Evolutionary conservation across 1,284 basidiomycete species (phyloP).

Genomic region (Cryptococcus maquisensis): DNA sequence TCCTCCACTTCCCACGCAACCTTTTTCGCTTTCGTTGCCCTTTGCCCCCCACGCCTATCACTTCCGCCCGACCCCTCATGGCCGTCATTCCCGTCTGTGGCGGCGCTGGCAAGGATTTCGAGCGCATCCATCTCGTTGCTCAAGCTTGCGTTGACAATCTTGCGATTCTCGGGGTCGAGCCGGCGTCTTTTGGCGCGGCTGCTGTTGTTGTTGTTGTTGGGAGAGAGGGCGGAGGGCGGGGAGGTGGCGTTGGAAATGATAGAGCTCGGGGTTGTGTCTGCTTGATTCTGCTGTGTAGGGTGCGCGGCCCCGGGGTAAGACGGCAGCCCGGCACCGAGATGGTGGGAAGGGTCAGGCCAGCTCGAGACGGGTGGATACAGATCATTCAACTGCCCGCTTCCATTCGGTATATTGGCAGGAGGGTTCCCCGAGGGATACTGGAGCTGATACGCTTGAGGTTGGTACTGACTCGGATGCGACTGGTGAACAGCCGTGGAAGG

Average conservation of each 20-base stretch:
- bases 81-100: slow-evolving; percentile 33
- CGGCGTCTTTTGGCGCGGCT: slow-evolving; percentile 15
- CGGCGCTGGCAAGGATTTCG: slow-evolving; percentile 47
- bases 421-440: not conserved
- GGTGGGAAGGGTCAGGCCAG: too few relatives aligned
- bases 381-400: not conserved
- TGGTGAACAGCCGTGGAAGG: too few relatives aligned
- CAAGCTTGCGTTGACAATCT: slow-evolving; percentile 47
- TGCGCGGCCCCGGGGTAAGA: not conserved
- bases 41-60: too few relatives aligned
- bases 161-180: slow-evolving; percentile 21
- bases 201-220: slow-evolving; percentile 4
- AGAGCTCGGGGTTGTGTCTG: slow-evolving; percentile 16
- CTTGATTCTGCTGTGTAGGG: not conserved
- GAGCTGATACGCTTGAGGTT: slow-evolving; percentile 1
- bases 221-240: slow-evolving; percentile 22
- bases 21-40: slow-evolving; percentile 4
- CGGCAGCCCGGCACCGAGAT: not conserved
- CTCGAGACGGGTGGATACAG: not conserved
- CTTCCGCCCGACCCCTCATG: not conserved
- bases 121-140: slow-evolving; percentile 50
- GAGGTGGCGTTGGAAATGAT: slow-evolving; percentile 13
- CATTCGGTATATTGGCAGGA: not conserved
- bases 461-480: not conserved
- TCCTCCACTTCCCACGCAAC: slow-evolving; percentile 18